phyloP scores from a whole-genome alignment of 2,329 filamentous ascomycete genomes.

The Acephala macrosclerotiorum region DNA sequence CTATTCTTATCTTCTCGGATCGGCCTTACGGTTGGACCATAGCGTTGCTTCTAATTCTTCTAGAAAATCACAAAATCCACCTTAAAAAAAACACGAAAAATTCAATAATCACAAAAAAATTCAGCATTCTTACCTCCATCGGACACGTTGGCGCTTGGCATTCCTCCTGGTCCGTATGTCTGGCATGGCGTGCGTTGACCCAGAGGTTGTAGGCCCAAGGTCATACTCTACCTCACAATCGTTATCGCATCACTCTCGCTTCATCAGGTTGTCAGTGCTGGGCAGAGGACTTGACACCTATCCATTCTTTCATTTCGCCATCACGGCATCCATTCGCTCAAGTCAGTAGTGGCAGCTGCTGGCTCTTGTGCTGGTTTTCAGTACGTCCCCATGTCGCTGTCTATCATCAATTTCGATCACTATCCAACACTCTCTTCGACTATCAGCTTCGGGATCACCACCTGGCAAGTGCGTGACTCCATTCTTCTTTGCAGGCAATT shows the following conservation, averaged over 20 bases:
- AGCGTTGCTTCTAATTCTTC: no score
- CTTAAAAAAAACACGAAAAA: no score
- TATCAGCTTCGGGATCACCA: background rate
- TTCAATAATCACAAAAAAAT: no score
- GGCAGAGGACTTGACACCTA: background rate
- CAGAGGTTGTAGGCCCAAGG: background rate
- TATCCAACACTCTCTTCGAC: background rate
- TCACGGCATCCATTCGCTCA: constrained; percentile 5
- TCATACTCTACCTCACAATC: background rate
- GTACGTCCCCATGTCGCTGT: background rate
- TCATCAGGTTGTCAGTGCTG: constrained; percentile 3
- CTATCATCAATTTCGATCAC: background rate
- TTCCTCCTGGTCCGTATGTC: background rate
- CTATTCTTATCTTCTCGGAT: no score
- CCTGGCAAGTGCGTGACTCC: constrained; percentile 5
- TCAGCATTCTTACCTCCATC: background rate
- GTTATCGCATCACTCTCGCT: constrained; percentile 1
- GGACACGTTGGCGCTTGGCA: background rate
- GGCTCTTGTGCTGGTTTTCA: constrained; percentile 7
- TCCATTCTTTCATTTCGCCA: background rate
- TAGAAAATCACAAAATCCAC: no score
- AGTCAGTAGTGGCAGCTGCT: constrained; percentile 1
- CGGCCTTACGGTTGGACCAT: no score
- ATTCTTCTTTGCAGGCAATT: background rate
- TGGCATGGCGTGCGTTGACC: background rate